These are phyloP conservation scores for Gremmenia infestans DNA, from an alignment of 2,329 filamentous ascomycete species.

Conservation along the genomic window DNA sequence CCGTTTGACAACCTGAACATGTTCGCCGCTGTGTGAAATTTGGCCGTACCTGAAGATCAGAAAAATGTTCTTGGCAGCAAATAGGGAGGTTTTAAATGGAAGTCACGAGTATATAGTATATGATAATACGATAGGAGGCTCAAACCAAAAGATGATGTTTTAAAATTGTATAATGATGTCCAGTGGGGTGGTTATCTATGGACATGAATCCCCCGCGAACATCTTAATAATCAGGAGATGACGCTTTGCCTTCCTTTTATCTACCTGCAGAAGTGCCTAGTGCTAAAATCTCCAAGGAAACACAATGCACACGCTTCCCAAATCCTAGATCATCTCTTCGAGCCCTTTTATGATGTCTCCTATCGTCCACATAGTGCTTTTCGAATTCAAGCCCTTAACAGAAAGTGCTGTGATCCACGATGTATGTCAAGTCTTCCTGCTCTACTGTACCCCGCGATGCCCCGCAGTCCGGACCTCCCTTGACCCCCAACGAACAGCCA, in stretches of 20 bases:
- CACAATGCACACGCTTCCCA: background rate
- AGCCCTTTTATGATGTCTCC: slow-evolving; percentile 47
- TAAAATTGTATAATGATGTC: too few relatives aligned
- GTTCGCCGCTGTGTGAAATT: too few relatives aligned
- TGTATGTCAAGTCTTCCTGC: slow-evolving; percentile 37
- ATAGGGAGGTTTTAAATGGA: too few relatives aligned
- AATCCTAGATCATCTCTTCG: background rate
- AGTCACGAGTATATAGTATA: too few relatives aligned
- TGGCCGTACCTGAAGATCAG: too few relatives aligned
- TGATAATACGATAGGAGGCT: too few relatives aligned
- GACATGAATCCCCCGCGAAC: background rate
- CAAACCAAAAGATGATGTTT: too few relatives aligned
- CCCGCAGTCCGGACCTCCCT: background rate
- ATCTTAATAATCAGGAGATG: background rate
- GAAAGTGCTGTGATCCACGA: slow-evolving; percentile 47
- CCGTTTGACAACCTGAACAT: too few relatives aligned
- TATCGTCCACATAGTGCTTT: slow-evolving; percentile 60
- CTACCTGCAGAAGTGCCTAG: background rate
- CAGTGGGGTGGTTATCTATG: too few relatives aligned
- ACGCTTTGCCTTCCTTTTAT: background rate
- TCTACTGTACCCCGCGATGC: slow-evolving; percentile 1
- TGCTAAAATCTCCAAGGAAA: background rate
- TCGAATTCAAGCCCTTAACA: slow-evolving; percentile 55
- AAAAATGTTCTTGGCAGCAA: too few relatives aligned
- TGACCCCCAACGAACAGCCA: background rate